Percentiles rank a stretch among this genome's conserved stretches.
These are phyloP conservation scores for Leishmania guyanensis DNA, from an alignment of 208 protist genomes.

Conservation along the genomic window DNA sequence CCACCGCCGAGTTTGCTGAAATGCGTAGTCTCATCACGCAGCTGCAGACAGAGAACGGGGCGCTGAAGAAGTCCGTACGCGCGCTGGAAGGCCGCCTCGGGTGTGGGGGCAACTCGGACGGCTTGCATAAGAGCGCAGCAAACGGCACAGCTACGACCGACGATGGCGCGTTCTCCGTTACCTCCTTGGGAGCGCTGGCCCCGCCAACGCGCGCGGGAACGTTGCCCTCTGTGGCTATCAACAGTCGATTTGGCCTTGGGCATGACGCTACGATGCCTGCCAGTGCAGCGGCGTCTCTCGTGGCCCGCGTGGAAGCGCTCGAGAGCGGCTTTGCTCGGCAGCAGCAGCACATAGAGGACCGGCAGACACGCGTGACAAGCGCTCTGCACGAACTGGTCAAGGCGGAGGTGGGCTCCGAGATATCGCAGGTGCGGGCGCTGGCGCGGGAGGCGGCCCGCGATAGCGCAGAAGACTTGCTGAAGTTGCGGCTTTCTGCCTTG, in stretches of 20 bases:
- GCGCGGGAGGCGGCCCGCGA: slow-evolving; percentile 74
- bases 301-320: slow-evolving; percentile 54
- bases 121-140: background rate
- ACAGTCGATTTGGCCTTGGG: slow-evolving; percentile 18
- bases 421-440: slow-evolving; percentile 70
- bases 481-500: slow-evolving; percentile 50
- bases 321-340: slow-evolving; percentile 51
- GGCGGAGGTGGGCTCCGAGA: slow-evolving; percentile 53
- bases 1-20: slow-evolving; percentile 50
- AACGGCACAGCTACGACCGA: background rate
- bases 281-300: slow-evolving; percentile 6
- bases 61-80: slow-evolving; percentile 53
- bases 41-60: slow-evolving; percentile 61
- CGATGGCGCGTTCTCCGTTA: background rate
- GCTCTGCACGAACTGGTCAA: slow-evolving; percentile 60
- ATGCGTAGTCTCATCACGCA: slow-evolving; percentile 56
- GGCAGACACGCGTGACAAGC: slow-evolving; percentile 39
- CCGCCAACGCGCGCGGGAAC: background rate
- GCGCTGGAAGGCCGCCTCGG: slow-evolving; percentile 51
- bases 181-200: background rate
- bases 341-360: slow-evolving; percentile 50
- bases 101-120: slow-evolving; percentile 1
- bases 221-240: slow-evolving; percentile 9
- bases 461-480: slow-evolving; percentile 65
- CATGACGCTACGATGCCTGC: background rate